Evolutionary conservation across 192 early-diverging fungal genomes (phyloP), one percentile per base, ranked within the genome.

Genomic region (Coemansia sp.): DNA sequence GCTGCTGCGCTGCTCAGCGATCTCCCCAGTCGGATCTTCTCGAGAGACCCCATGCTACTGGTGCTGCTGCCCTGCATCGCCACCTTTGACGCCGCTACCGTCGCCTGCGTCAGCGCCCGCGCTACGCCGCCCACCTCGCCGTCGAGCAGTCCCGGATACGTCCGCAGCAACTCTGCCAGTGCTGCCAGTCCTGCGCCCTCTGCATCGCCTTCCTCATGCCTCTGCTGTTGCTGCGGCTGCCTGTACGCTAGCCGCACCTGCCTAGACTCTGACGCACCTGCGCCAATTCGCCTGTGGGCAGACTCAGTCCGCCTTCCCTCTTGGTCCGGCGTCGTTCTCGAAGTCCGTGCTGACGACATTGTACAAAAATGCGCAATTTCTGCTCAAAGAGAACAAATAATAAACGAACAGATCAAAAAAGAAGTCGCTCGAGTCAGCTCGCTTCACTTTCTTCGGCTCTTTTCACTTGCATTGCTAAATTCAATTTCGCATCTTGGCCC

Each of bases 61-160:
- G 53, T 59, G 14, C 59, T 22, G 5, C 51, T 39, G 26, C 59
- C 54, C 20, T 45, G 51, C 55, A 35, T 23, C 19, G 60, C 52
- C 10, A 68, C 62, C 29, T 65, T 52, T 20, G 59, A 59, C 4
- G 64, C 76, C 23, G 76, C 76, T 20, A 73, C 39, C 35, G 67
- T 73, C 4, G 71, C 76, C 64, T 78, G 76, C 23, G 61, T 53
- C 39, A 78, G 61, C 27, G 76, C 76, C 23, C 66, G 70, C 22
- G 75, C 75, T 22, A 69, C 75, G n/a, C 32, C 61, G 54, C 68
- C 75, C 11, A 78, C 75, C 27, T 64, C 48, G 26, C 51, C 60
- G 41, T 57, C 66, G 49, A 78, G 70, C 39, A 78, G 60, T 6
- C 75, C 75, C 12, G 75, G 67, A 61, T 78, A 78, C 41, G 64